A percentile compares a stretch with the other conserved stretches of the same genome.
phyloP scores from a whole-genome alignment of 1,284 basidiomycete species.

The Trichosporon sp. region DNA sequence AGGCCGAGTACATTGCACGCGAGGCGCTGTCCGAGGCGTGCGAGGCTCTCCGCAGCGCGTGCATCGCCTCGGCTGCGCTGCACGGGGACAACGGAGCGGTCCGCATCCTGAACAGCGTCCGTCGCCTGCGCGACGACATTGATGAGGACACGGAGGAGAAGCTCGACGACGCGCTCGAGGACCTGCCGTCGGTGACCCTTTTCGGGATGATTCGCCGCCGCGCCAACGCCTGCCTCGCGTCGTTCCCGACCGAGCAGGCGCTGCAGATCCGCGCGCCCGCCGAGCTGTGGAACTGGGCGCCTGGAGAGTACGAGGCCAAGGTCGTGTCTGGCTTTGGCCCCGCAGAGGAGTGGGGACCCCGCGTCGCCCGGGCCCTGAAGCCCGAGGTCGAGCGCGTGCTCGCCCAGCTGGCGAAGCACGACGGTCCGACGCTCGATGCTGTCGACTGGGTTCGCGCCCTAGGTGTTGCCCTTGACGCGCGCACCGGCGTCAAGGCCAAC shows the following conservation, averaged over 20 bases:
- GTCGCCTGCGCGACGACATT: slow-evolving; percentile 45
- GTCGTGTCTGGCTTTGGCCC: slow-evolving; percentile 46
- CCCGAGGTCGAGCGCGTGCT: slow-evolving; percentile 43
- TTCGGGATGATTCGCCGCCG: slow-evolving; percentile 41
- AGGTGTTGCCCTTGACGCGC: slow-evolving; percentile 43
- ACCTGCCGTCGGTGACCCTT: slow-evolving; percentile 46
- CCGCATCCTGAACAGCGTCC: slow-evolving; percentile 24
- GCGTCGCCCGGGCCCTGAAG: slow-evolving; percentile 46
- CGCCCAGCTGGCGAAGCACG: slow-evolving; percentile 21
- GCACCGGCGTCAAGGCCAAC: slow-evolving; percentile 37
- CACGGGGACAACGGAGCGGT: slow-evolving; percentile 26
- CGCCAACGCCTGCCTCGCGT: slow-evolving; percentile 34
- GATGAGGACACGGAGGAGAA: slow-evolving; percentile 39
- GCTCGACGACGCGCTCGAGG: slow-evolving; percentile 50
- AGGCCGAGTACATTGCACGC: slow-evolving; percentile 46
- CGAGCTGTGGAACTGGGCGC: slow-evolving; percentile 43
- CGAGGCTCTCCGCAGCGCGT: slow-evolving; percentile 47
- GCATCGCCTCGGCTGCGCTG: slow-evolving; percentile 40
- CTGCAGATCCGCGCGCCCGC: slow-evolving; percentile 32
- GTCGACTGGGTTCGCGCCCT: slow-evolving; percentile 44
- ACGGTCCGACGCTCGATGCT: slow-evolving; percentile 20
- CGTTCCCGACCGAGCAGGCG: slow-evolving; percentile 14
- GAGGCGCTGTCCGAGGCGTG: slow-evolving; percentile 49
- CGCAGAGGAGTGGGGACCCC: slow-evolving; percentile 46
- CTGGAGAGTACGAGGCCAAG: slow-evolving; percentile 46